A percentile compares a stretch with the other conserved stretches of the same genome.
Conservation (phyloP, 305 asterid genomes). For the Plantago coronopus region DNA sequence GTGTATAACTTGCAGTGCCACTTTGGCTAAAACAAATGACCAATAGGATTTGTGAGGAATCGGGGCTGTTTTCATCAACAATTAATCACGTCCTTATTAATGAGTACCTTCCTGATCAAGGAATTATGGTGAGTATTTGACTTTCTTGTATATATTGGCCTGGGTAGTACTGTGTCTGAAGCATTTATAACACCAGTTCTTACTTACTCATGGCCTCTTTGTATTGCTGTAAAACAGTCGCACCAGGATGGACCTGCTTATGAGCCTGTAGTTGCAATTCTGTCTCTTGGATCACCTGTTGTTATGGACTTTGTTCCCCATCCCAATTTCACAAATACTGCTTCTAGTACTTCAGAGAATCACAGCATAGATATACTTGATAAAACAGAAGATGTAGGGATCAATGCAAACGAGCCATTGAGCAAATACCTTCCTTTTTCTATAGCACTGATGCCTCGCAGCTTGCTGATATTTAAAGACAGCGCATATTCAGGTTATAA, state of each 20-base stretch:
- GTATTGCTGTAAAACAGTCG: constrained; percentile 39
- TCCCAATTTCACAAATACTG: constrained; percentile 35
- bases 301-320: constrained; percentile 88
- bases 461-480: constrained; percentile 85
- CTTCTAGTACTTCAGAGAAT: constrained; percentile 26
- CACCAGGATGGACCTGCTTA: constrained; percentile 98
- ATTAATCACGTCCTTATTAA: constrained; percentile 92
- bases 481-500: constrained; percentile 64
- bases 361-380: constrained; percentile 19
- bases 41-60: constrained; percentile 47
- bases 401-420: constrained; percentile 22
- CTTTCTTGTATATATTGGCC: background rate
- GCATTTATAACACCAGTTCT: background rate
- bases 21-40: constrained; percentile 68
- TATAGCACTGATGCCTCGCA: constrained; percentile 70
- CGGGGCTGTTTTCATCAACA: constrained; percentile 62
- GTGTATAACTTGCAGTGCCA: constrained; percentile 62
- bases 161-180: background rate
- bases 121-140: constrained; percentile 65
- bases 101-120: constrained; percentile 83
- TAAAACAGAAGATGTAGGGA: constrained; percentile 24
- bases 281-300: constrained; percentile 82
- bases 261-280: constrained; percentile 84
- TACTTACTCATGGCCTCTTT: background rate
- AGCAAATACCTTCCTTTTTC: constrained; percentile 54